These are phyloP conservation scores for Rutidosis leptorrhynchoides DNA, from an alignment of 129 eudicot genomes.

Conservation along the genomic window DNA sequence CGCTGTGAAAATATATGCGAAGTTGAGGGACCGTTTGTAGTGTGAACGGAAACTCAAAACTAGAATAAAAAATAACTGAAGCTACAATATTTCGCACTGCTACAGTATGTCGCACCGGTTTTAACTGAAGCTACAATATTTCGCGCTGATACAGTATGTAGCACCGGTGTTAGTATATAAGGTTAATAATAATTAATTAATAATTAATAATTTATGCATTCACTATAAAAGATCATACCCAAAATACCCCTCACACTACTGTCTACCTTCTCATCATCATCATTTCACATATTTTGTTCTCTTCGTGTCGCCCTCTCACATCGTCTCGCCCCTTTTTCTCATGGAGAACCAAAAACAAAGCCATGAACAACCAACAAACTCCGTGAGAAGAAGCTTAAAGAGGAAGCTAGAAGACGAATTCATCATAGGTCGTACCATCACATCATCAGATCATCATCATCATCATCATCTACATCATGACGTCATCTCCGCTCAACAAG, in stretches of 20 bases:
- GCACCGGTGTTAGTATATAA: too few relatives aligned
- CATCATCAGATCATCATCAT: slow-evolving; percentile 23
- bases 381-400: slow-evolving; percentile 60
- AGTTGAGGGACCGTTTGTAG: too few relatives aligned
- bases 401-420: slow-evolving; percentile 50
- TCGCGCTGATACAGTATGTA: too few relatives aligned
- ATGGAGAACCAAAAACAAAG: slow-evolving; percentile 45
- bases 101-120: too few relatives aligned
- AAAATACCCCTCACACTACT: background rate
- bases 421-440: slow-evolving; percentile 29
- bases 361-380: slow-evolving; percentile 41
- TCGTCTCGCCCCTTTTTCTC: slow-evolving; percentile 19
- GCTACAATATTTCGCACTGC: too few relatives aligned
- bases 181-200: too few relatives aligned
- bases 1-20: too few relatives aligned
- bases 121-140: too few relatives aligned
- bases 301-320: slow-evolving; percentile 15
- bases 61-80: too few relatives aligned
- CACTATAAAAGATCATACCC: background rate
- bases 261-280: slow-evolving; percentile 2
- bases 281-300: background rate
- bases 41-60: too few relatives aligned
- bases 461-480: slow-evolving; percentile 27
- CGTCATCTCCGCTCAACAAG: slow-evolving; percentile 31
- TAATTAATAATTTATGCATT: too few relatives aligned